Evolutionary conservation across 176 grass and related monocot genomes (phyloP).

Genomic region (Guadua angustifolia): DNA sequence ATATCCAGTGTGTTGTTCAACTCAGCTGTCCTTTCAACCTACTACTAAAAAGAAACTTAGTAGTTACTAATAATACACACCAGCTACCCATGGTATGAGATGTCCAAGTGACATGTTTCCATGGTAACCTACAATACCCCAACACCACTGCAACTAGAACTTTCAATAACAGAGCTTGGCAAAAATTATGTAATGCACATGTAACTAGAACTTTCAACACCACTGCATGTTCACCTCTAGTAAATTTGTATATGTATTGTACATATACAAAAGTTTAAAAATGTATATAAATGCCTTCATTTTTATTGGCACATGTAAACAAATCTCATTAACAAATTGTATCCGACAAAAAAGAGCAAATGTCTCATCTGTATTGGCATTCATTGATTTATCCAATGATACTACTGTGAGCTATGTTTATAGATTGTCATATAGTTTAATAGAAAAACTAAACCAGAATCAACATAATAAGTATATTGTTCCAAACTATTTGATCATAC

Average conservation of each 20-base stretch:
- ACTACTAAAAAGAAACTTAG: slow-evolving; percentile 11
- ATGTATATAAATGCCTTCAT: background rate
- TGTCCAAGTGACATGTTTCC: slow-evolving; percentile 20
- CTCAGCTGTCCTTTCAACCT: slow-evolving; percentile 20
- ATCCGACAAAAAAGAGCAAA: background rate
- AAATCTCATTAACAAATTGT: background rate
- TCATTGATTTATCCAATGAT: background rate
- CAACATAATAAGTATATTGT: no score
- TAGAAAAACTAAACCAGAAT: no score
- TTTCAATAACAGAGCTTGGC: slow-evolving; percentile 6
- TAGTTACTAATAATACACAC: slow-evolving; percentile 21
- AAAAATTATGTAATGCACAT: background rate
- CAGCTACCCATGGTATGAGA: background rate
- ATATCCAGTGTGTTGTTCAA: background rate
- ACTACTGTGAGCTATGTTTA: background rate
- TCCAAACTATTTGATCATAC: no score
- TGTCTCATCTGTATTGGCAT: background rate
- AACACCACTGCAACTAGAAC: background rate
- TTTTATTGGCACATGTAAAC: background rate
- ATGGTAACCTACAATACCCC: background rate
- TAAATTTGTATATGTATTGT: background rate
- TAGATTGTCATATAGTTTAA: background rate
- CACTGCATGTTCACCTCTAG: background rate
- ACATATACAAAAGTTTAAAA: background rate
- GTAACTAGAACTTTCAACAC: no score